phyloP scores from a whole-genome alignment of 2,329 filamentous ascomycete genomes.

The Trichophyton rubrum region DNA sequence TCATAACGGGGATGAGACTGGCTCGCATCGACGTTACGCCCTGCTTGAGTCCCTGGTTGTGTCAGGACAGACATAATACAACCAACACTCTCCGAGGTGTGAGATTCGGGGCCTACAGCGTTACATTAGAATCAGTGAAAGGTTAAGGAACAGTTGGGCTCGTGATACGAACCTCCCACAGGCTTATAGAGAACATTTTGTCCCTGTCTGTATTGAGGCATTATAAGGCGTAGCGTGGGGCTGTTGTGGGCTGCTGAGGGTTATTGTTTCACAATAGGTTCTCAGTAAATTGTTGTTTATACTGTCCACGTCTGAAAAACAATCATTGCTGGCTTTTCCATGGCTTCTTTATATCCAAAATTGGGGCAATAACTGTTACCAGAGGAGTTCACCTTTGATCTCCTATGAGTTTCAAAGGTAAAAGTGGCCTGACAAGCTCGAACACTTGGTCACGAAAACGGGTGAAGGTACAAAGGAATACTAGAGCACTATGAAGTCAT shows the following conservation, averaged over 20 bases:
- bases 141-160: neutral
- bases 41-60: slow-evolving; percentile 21
- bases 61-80: slow-evolving; percentile 23
- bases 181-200: slow-evolving; percentile 27
- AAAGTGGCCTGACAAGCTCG: no score
- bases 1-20: slow-evolving; percentile 25
- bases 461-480: neutral
- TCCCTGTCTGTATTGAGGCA: slow-evolving; percentile 12
- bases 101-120: slow-evolving; percentile 21
- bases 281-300: no score
- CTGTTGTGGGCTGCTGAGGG: no score
- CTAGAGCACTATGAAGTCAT: neutral
- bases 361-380: neutral
- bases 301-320: neutral
- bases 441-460: neutral
- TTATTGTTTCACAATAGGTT: neutral
- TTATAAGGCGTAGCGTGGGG: neutral
- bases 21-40: slow-evolving; percentile 24
- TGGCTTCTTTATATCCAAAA: neutral
- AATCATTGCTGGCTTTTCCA: neutral
- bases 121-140: neutral
- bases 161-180: slow-evolving; percentile 21
- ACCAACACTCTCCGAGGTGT: slow-evolving; percentile 25
- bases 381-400: no score
- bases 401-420: no score